These are phyloP conservation scores for Arthrobotrys conoides DNA, from an alignment of 2,329 filamentous ascomycete genomes.

Conservation along the genomic window DNA sequence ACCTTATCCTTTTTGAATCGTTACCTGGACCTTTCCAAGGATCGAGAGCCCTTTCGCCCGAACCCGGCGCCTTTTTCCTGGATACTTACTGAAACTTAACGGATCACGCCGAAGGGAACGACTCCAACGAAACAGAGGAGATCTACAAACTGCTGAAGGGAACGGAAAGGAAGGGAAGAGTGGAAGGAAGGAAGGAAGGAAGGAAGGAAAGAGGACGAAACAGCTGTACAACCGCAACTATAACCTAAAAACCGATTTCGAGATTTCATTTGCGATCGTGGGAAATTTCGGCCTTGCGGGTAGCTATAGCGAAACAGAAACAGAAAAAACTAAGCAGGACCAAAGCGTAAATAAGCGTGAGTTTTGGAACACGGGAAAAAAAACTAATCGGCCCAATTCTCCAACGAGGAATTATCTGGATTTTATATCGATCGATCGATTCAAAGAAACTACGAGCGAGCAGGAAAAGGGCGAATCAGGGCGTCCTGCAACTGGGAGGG, in stretches of 20 bases:
- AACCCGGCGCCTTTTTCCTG: slow-evolving; percentile 44
- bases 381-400: neutral
- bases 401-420: neutral
- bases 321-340: neutral
- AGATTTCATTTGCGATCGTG: slow-evolving; percentile 32
- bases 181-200: neutral
- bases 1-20: slow-evolving; percentile 31
- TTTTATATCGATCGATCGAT: too few species aligned
- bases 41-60: slow-evolving; percentile 51
- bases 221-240: slow-evolving; percentile 52
- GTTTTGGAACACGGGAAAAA: neutral
- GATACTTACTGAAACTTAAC: slow-evolving; percentile 19
- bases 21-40: slow-evolving; percentile 12
- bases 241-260: slow-evolving; percentile 33
- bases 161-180: neutral
- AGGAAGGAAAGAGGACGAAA: neutral
- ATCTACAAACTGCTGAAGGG: too few species aligned
- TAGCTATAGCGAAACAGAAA: slow-evolving; percentile 2
- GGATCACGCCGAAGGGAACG: slow-evolving; percentile 38
- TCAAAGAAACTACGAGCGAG: slow-evolving; percentile 18
- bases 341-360: slow-evolving; percentile 20
- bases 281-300: slow-evolving; percentile 10
- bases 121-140: slow-evolving; percentile 14
- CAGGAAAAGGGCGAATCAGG: neutral
- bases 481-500: neutral